Evolutionary conservation across 73 alveolate genomes (phyloP).

Genomic region (Tetrahymena thermophila): DNA sequence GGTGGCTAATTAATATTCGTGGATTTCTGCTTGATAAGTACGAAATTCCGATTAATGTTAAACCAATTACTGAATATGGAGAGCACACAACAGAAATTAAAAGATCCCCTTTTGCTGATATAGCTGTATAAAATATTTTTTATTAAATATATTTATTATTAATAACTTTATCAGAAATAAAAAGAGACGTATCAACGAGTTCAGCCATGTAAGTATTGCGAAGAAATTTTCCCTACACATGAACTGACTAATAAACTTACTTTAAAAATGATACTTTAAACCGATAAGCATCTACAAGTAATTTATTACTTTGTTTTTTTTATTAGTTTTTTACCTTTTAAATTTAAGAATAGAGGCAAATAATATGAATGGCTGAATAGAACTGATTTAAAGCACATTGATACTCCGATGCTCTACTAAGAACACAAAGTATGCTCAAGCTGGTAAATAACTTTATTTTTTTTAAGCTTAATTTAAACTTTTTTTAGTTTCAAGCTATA

Average conservation of each 20-base stretch:
- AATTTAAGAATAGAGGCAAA: constrained; percentile 29
- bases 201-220: constrained; percentile 65
- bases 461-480: not conserved
- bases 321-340: not conserved
- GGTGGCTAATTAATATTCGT: constrained; percentile 85
- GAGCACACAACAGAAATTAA: constrained; percentile 42
- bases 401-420: constrained; percentile 69
- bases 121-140: not conserved
- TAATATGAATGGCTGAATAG: constrained; percentile 46
- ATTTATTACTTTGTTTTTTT: not conserved
- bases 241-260: constrained; percentile 64
- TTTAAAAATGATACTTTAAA: constrained; percentile 74
- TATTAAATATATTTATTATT: constrained; percentile 7
- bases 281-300: constrained; percentile 55
- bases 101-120: constrained; percentile 45
- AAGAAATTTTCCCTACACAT: constrained; percentile 54
- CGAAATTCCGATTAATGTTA: not conserved
- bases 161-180: constrained; percentile 15
- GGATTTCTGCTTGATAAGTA: constrained; percentile 49
- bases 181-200: constrained; percentile 50
- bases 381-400: constrained; percentile 66
- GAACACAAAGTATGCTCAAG: constrained; percentile 71
- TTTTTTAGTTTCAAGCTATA: not conserved
- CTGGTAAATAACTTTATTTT: constrained; percentile 42
- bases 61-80: constrained; percentile 27